Percentiles rank a stretch among this genome's conserved stretches.
These are phyloP conservation scores for Blastomyces silverae DNA, from an alignment of 2,329 filamentous ascomycete species.

Conservation along the genomic window DNA sequence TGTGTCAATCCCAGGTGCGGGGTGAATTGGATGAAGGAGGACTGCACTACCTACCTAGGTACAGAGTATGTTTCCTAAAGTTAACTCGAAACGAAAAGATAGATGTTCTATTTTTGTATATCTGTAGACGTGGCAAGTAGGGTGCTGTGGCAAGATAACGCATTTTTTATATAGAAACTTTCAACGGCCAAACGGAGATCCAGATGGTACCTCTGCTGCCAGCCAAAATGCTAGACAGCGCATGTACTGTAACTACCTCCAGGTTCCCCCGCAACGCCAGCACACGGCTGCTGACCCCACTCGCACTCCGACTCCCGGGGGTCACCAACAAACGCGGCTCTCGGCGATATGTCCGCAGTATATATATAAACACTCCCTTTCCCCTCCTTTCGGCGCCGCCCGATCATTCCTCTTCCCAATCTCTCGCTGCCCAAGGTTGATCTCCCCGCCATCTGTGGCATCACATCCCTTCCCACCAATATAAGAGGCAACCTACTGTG, in stretches of 20 bases:
- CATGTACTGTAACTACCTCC: background rate
- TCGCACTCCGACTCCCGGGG: too few species aligned
- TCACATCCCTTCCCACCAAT: background rate
- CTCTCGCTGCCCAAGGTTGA: background rate
- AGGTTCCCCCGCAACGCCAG: background rate
- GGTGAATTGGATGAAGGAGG: background rate
- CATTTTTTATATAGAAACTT: background rate
- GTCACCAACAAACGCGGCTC: background rate
- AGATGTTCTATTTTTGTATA: background rate
- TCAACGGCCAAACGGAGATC: conserved; percentile 1
- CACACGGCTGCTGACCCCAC: background rate
- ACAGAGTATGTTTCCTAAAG: too few species aligned
- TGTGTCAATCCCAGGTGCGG: background rate
- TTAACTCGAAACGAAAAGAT: too few species aligned
- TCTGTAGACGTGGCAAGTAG: background rate
- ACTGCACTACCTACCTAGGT: too few species aligned
- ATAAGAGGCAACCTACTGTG: background rate
- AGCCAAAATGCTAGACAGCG: background rate
- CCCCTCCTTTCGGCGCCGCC: background rate
- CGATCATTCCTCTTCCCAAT: background rate
- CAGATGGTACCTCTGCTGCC: background rate
- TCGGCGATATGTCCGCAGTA: background rate
- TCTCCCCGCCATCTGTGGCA: background rate
- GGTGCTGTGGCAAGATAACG: background rate
- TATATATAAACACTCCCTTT: background rate